Evolutionary conservation across 495 filamentous ascomycete species (phyloP), one percentile per base, ranked within the genome.

Genomic region (Penicillium bovifimosum): DNA sequence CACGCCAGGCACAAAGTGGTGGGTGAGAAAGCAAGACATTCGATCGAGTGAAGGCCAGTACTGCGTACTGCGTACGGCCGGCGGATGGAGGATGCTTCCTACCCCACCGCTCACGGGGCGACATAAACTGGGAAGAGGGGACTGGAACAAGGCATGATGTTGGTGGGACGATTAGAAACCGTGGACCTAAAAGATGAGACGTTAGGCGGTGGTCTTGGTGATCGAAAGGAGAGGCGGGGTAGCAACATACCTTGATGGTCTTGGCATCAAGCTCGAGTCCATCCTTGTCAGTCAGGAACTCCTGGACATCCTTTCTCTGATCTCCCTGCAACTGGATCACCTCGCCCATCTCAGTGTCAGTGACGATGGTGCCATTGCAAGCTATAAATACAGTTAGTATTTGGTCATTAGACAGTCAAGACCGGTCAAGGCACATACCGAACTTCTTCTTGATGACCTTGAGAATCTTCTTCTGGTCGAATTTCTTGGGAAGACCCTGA

Each of bases 361-460:
- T 85, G 74, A 98, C 91, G 77, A 97, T 95, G 77, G 93, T 98
- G 83, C 93, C 93, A 97, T 98, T 98, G 91, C 93, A 98, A 70
- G 93, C 93, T 93, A 62, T n/a, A 8, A 27, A 13, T 18, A 45
- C 26, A 41, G 54, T 72, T 66, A 70, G 60, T 29, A 17, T 52
- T 0, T 41, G 16, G 7, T 8, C 39, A 18, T 2, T 10, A 20
- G 26, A 20, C 36, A 35, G 1, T 42, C 27, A 53, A 44, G 31
- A 39, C 50, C 8, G 33, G 14, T n/a, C 40, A 49, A 13, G 48
- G 50, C n/a, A 80, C 86, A 54, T 82, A 92, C 88, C 89, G 69
- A 97, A 98, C 70, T 96, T 91, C 83, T 97, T 97, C 85, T 97
- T 97, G 82, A 97, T 93, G 75, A 95, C 91, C 81, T 96, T 96